These are phyloP conservation scores for Fagopyrum tataricum DNA, from an alignment of 148 eudicot genomes.

Conservation along the genomic window DNA sequence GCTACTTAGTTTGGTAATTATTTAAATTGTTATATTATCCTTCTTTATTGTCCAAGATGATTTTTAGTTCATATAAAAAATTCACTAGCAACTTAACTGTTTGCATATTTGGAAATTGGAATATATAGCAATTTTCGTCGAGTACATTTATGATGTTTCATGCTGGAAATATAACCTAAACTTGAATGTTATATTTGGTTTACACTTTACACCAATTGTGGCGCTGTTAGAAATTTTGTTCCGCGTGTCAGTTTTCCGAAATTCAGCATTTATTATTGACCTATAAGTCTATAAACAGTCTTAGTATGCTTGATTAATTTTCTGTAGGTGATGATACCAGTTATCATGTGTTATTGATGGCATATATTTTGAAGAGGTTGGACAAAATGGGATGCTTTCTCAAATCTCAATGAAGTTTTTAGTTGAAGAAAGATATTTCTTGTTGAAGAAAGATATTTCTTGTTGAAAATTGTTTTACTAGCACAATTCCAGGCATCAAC, in stretches of 20 bases:
- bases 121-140: background rate
- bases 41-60: background rate
- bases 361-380: background rate
- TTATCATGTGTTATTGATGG: background rate
- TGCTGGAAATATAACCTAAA: background rate
- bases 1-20: background rate
- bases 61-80: background rate
- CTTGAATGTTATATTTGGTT: background rate
- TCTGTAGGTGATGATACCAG: background rate
- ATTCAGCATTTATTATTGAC: background rate
- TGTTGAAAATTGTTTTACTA: background rate
- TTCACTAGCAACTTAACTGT: background rate
- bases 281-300: background rate
- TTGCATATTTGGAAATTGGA: background rate
- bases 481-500: background rate
- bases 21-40: background rate
- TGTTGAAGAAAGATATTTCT: background rate
- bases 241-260: background rate
- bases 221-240: background rate
- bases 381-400: background rate
- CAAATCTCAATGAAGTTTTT: background rate
- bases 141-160: background rate
- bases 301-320: background rate
- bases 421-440: background rate
- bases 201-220: background rate